Evolutionary conservation across 2,329 filamentous ascomycete species (phyloP).

Genomic region (Aspergillus nomiae): DNA sequence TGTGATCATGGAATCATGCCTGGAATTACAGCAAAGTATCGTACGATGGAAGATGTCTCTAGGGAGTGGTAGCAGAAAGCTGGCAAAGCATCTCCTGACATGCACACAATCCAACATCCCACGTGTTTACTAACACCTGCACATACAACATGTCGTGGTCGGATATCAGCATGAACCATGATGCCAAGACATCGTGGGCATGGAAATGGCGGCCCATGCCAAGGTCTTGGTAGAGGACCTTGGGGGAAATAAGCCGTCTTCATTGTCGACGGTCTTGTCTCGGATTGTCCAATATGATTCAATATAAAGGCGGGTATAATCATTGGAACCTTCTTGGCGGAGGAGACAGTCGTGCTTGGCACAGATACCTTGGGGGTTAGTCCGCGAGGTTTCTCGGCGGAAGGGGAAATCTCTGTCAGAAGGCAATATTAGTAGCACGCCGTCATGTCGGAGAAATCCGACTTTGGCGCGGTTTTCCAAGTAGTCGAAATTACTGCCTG

Average conservation of each 20-base stretch:
- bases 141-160: not conserved
- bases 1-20: not conserved
- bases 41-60: not conserved
- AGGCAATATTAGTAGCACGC: conserved; percentile 1
- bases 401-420: conserved; percentile 5
- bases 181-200: conserved; percentile 3
- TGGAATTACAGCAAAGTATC: not conserved
- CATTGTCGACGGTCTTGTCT: not conserved
- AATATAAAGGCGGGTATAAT: not conserved
- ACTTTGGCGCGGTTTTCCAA: not conserved
- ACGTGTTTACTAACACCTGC: not conserved
- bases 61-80: no score
- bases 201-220: not conserved
- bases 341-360: conserved; percentile 4
- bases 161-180: not conserved
- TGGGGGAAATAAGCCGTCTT: conserved; percentile 15
- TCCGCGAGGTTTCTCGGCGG: conserved; percentile 1
- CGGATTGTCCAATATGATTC: not conserved
- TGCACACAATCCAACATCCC: not conserved
- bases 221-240: conserved; percentile 21
- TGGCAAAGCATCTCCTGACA: not conserved
- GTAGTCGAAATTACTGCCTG: not conserved
- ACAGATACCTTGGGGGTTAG: conserved; percentile 24
- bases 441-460: conserved; percentile 5
- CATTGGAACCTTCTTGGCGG: conserved; percentile 2